Evolutionary conservation across 2,329 filamentous ascomycete species (phyloP), one percentile per base, ranked within the genome.

Genomic region (Didymellaceae sp.): DNA sequence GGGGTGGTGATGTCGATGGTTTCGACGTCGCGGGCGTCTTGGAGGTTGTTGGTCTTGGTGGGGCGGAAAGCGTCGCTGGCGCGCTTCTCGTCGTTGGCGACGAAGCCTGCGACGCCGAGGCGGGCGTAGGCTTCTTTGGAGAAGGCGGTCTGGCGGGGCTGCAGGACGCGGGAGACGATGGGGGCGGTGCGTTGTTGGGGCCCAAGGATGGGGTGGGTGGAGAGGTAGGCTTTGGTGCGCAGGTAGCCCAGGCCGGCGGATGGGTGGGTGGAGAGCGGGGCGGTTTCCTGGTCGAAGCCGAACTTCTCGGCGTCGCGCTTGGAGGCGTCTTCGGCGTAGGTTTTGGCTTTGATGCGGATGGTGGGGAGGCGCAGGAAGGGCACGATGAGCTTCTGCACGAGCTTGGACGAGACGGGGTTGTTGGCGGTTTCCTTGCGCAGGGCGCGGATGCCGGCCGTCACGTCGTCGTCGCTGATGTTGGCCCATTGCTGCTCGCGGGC

Each of bases 221-320:
- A 74, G 34, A 84, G 71, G 61, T 80, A 75, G 17, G 81, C 75
- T 45, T 78, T 76, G 10, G 81, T 82, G 39, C 82, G 79, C 3
- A 82, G 73, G 65, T 88, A 87, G 11, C 82, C 81, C 5, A 88
- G 74, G 55, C 86, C 86, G 4, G 82, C 85, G 4, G 82, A 85
- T 2, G 86, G 85, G 68, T 88, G 86, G 6, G 86, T 87, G 50
- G 79, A 80, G 1, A 83, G 82, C 54, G 75, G 54, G 57, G 69
- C 55, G 60, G 65, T 67, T 63, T 79, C 61, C 32, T 64, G 58
- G 52, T 65, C 60, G 51, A 71, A 69, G n/a, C 50, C 50, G 46
- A 60, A 62, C 17, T 59, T 41, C 6, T 63, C 51, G 17, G 54
- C 31, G 20, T 74, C 67, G 45, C 71, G 59, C 55, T 55, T 67